Evolutionary conservation across 2,329 filamentous ascomycete species (phyloP).

Genomic region (Paecilomyces variotii): DNA sequence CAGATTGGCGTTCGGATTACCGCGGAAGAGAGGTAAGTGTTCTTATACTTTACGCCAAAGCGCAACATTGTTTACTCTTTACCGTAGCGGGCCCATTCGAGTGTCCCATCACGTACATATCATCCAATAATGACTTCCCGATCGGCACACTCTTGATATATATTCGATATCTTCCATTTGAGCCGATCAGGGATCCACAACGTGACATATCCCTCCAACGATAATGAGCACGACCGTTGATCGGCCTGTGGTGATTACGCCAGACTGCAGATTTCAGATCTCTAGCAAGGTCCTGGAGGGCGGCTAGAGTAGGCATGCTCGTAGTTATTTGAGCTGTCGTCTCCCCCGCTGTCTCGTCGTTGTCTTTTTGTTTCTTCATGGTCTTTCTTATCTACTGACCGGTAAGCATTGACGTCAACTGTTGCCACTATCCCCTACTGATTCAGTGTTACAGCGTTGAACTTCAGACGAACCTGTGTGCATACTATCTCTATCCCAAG

Average conservation of each 20-base stretch:
- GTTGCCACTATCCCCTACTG: neutral
- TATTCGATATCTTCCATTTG: neutral
- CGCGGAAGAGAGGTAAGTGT: neutral
- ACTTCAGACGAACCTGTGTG: neutral
- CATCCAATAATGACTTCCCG: neutral
- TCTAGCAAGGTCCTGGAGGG: neutral
- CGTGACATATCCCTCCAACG: constrained; percentile 18
- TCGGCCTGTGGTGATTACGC: constrained; percentile 32
- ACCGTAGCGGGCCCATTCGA: neutral
- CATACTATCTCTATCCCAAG: neutral
- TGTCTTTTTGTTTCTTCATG: neutral
- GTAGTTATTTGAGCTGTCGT: neutral
- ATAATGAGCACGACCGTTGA: constrained; percentile 31
- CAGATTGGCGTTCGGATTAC: too few relatives aligned
- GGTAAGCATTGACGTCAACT: neutral
- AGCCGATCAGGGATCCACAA: neutral
- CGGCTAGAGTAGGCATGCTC: neutral
- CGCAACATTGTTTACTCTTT: neutral
- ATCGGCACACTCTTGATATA: neutral
- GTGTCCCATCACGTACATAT: neutral
- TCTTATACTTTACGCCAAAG: neutral
- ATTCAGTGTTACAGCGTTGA: neutral
- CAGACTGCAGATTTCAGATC: neutral
- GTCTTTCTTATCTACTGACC: neutral
- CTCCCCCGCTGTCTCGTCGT: neutral